These are phyloP conservation scores for Aspergillus sp. DNA, from an alignment of 2,329 filamentous ascomycete genomes.

Conservation along the genomic window DNA sequence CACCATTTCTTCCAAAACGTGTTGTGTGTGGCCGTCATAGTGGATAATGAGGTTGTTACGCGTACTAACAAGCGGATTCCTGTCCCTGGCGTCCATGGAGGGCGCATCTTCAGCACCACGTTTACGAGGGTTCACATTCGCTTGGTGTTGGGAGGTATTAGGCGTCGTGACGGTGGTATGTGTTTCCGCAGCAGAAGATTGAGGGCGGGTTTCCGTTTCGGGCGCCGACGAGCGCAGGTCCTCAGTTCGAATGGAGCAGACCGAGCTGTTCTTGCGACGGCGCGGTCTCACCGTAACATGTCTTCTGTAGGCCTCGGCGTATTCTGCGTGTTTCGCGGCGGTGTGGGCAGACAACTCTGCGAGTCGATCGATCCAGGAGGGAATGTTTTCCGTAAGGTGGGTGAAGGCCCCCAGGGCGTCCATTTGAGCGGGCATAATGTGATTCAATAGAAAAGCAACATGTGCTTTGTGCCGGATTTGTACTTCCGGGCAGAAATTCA, in stretches of 20 bases:
- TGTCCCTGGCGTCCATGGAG: conserved; percentile 36
- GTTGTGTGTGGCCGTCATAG: conserved; percentile 86
- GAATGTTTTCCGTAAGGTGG: conserved; percentile 47
- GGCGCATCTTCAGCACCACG: conserved; percentile 36
- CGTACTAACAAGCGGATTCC: conserved; percentile 62
- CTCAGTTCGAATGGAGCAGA: conserved; percentile 44
- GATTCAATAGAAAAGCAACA: background rate
- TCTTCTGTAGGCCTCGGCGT: conserved; percentile 44
- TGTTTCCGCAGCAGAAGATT: conserved; percentile 6
- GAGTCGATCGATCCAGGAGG: conserved; percentile 47
- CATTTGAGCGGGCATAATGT: conserved; percentile 29
- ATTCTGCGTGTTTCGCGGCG: conserved; percentile 45
- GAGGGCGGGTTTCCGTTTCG: background rate
- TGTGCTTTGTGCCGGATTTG: conserved; percentile 5
- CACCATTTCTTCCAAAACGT: conserved; percentile 78
- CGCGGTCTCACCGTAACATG: conserved; percentile 34
- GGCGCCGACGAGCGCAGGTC: conserved; percentile 17
- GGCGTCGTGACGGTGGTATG: background rate
- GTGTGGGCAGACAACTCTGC: conserved; percentile 47
- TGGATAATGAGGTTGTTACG: conserved; percentile 82
- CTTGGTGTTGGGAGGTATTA: conserved; percentile 16
- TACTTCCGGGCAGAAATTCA: background rate
- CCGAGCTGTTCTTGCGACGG: conserved; percentile 45
- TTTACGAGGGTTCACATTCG: conserved; percentile 35
- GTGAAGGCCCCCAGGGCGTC: conserved; percentile 50